A percentile compares a stretch with the other conserved stretches of the same genome.
These are phyloP conservation scores for Arthroderma sp. DNA, from an alignment of 2,329 filamentous ascomycete genomes.

Conservation along the genomic window DNA sequence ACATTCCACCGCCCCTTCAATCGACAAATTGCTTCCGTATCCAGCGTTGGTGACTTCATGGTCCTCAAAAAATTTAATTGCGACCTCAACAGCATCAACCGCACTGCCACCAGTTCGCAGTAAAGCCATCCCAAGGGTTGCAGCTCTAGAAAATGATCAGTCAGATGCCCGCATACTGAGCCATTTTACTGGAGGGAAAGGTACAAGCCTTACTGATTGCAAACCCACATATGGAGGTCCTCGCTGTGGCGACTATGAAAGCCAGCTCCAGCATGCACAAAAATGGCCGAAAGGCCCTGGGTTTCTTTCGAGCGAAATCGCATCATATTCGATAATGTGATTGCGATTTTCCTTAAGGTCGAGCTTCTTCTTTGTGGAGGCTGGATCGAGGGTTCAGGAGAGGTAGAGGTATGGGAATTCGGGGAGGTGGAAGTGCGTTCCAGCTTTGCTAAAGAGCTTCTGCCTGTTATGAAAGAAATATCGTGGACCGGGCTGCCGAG, in stretches of 20 bases:
- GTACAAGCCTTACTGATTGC: constrained; percentile 58
- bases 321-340: constrained; percentile 15
- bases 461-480: too few species aligned
- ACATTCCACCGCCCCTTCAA: constrained; percentile 83
- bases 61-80: constrained; percentile 79
- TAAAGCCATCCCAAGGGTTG: constrained; percentile 68
- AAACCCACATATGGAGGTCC: constrained; percentile 67
- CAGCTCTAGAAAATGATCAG: constrained; percentile 46
- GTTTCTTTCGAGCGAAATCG: constrained; percentile 24
- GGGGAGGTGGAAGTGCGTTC: too few species aligned
- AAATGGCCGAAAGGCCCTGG: constrained; percentile 58
- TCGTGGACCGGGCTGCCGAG: too few species aligned
- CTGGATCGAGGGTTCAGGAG: too few species aligned
- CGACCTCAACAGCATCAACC: constrained; percentile 78
- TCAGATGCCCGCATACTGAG: not conserved
- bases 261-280: constrained; percentile 88
- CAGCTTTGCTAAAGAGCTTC: too few species aligned
- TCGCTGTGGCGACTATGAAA: constrained; percentile 87
- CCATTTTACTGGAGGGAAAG: constrained; percentile 1
- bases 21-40: constrained; percentile 85
- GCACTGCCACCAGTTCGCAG: constrained; percentile 67
- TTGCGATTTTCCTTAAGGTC: too few species aligned
- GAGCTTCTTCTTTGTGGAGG: too few species aligned
- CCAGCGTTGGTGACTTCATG: constrained; percentile 93
- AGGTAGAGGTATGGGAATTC: too few species aligned